Conservation (phyloP, 1,284 basidiomycete species). For the Phellopilus nigrolimitatus region DNA sequence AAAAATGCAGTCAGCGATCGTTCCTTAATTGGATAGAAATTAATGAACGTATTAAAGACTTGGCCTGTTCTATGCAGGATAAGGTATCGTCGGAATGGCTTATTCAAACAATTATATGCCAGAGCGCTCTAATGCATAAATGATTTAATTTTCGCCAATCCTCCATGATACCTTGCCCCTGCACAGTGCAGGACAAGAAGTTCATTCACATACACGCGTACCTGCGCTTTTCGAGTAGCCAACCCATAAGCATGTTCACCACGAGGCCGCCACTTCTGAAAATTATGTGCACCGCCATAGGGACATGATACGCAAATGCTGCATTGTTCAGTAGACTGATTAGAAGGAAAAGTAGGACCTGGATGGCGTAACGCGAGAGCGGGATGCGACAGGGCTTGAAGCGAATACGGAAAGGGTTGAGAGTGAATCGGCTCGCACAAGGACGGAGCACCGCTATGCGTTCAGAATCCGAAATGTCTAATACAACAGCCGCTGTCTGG, state of each 20-base stretch:
- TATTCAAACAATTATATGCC: no score
- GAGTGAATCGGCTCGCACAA: slow-evolving; percentile 11
- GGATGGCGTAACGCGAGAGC: slow-evolving; percentile 68
- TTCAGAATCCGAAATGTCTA: slow-evolving; percentile 14
- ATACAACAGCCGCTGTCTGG: slow-evolving; percentile 7
- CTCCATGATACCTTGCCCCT: no score
- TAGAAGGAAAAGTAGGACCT: slow-evolving; percentile 79
- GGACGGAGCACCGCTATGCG: slow-evolving; percentile 12
- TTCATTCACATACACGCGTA: slow-evolving; percentile 34
- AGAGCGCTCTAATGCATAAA: no score
- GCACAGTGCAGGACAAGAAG: no score
- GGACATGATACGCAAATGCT: slow-evolving; percentile 83
- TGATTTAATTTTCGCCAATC: no score
- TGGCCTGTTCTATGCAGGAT: no score
- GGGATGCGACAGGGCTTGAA: slow-evolving; percentile 68
- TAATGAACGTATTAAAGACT: no score
- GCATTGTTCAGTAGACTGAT: slow-evolving; percentile 88
- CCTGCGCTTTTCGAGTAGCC: slow-evolving; percentile 55
- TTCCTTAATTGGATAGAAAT: no score
- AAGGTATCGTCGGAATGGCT: no score
- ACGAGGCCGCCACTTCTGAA: slow-evolving; percentile 89
- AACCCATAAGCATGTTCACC: slow-evolving; percentile 76
- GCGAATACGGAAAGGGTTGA: slow-evolving; percentile 32
- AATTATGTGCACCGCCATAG: slow-evolving; percentile 92
- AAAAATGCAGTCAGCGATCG: slow-evolving; percentile 9